Conservation (phyloP, 495 filamentous ascomycete species). For the Neurospora sp. region DNA sequence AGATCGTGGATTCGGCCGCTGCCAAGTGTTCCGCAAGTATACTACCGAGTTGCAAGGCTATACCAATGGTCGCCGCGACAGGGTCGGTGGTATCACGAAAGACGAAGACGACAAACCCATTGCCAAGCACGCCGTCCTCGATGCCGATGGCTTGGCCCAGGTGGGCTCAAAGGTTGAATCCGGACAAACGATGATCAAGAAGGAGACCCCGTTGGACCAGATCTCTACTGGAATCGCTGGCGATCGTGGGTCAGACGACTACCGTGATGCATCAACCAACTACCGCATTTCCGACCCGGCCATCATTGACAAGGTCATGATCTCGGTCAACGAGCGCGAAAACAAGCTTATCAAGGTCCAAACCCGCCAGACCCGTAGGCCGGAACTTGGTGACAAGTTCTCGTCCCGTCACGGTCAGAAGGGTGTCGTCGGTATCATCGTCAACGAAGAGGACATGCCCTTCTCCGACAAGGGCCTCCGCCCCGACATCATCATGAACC, state of each 20-base stretch:
- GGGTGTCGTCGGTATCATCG: conserved; percentile 93
- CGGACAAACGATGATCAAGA: conserved; percentile 81
- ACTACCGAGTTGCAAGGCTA: conserved; percentile 67
- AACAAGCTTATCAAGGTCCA: conserved; percentile 79
- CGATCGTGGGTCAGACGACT: conserved; percentile 51
- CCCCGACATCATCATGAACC: conserved; percentile 99
- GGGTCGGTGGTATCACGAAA: conserved; percentile 53
- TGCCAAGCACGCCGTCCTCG: conserved; percentile 63
- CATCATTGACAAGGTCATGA: conserved; percentile 90
- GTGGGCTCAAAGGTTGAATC: conserved; percentile 65
- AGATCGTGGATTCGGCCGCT: conserved; percentile 89
- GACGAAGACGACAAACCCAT: conserved; percentile 44
- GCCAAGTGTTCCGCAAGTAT: conserved; percentile 91
- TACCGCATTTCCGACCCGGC: conserved; percentile 77
- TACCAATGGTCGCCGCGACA: conserved; percentile 67
- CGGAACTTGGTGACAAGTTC: conserved; percentile 96
- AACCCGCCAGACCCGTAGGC: conserved; percentile 83
- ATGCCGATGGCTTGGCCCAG: conserved; percentile 69
- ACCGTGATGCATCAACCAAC: conserved; percentile 57
- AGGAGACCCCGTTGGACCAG: conserved; percentile 67
- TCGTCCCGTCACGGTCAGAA: conserved; percentile 99
- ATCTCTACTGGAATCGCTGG: conserved; percentile 52
- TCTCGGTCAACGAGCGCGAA: conserved; percentile 75
- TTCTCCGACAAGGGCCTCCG: conserved; percentile 84
- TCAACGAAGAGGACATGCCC: conserved; percentile 91